These are phyloP conservation scores for Leishmania turanica DNA, from an alignment of 208 protist species.

Conservation along the genomic window DNA sequence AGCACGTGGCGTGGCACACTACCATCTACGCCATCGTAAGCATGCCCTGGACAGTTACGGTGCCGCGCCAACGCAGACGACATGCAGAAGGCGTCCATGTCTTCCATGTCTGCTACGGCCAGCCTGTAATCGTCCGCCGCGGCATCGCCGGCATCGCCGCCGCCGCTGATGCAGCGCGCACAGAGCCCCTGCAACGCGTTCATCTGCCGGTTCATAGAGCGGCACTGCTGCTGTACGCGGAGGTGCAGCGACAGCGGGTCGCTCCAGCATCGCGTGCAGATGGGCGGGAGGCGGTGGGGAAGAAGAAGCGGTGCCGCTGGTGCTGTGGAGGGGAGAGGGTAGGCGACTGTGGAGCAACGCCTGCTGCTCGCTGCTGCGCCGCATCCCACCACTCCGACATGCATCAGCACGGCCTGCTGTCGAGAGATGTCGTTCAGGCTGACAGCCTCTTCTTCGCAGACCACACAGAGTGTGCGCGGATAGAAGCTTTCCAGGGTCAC, in stretches of 20 bases:
- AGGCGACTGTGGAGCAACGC: background rate
- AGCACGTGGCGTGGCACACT: constrained; percentile 17
- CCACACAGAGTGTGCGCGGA: constrained; percentile 39
- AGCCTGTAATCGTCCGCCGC: constrained; percentile 6
- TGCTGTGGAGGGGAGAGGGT: background rate
- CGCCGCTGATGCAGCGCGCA: constrained; percentile 42
- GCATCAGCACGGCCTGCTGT: constrained; percentile 15
- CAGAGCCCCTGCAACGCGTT: constrained; percentile 31
- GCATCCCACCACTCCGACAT: background rate
- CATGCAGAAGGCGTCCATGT: constrained; percentile 23
- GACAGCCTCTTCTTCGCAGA: constrained; percentile 38
- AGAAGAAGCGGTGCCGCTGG: background rate
- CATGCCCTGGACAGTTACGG: background rate
- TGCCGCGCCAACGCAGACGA: background rate
- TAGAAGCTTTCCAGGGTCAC: constrained; percentile 55
- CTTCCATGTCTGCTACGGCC: constrained; percentile 39
- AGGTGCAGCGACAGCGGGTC: constrained; percentile 29
- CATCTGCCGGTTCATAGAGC: constrained; percentile 23
- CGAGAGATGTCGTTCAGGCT: constrained; percentile 32
- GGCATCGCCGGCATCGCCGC: constrained; percentile 17
- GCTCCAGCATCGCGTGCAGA: constrained; percentile 50
- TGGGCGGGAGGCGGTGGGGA: constrained; percentile 26
- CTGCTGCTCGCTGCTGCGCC: background rate
- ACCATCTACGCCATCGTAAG: constrained; percentile 5
- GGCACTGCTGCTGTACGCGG: constrained; percentile 29